Percentiles rank a stretch among this genome's conserved stretches.
Evolutionary conservation across 2,329 filamentous ascomycete species (phyloP).

Genomic region (Fusarium citri): DNA sequence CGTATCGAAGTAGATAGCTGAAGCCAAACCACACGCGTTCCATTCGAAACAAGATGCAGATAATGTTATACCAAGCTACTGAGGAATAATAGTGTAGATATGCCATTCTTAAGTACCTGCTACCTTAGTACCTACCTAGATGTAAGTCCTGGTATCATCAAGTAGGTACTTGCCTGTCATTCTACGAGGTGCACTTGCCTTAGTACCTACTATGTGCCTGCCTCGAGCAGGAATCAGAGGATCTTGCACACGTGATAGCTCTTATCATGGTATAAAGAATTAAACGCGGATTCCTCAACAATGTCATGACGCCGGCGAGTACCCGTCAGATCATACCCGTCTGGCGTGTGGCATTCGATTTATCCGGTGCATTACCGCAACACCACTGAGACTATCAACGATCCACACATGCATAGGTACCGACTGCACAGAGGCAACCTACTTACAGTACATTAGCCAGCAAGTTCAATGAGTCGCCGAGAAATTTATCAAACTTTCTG

Average conservation of each 20-base stretch:
- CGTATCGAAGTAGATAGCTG: not conserved
- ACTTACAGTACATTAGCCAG: not conserved
- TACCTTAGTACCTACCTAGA: no score
- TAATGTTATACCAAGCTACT: not conserved
- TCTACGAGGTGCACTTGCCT: no score
- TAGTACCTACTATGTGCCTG: not conserved
- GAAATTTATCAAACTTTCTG: not conserved
- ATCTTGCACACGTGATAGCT: constrained; percentile 28
- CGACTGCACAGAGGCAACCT: not conserved
- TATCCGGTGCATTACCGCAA: constrained; percentile 4
- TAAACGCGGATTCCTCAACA: constrained; percentile 3
- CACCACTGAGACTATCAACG: constrained; percentile 10
- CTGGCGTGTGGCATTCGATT: not conserved
- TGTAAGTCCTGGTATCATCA: no score
- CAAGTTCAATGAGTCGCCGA: not conserved
- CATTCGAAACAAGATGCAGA: not conserved
- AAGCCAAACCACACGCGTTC: not conserved
- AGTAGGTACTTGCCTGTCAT: no score
- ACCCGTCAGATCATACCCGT: constrained; percentile 10
- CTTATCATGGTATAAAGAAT: not conserved
- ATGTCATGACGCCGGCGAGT: not conserved
- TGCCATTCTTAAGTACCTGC: no score
- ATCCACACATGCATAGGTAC: constrained; percentile 11
- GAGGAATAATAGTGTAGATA: not conserved
- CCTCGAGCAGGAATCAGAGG: constrained; percentile 30